phyloP scores from a whole-genome alignment of 2,329 filamentous ascomycete species.

The Phaeosphaeriaceae sp. region DNA sequence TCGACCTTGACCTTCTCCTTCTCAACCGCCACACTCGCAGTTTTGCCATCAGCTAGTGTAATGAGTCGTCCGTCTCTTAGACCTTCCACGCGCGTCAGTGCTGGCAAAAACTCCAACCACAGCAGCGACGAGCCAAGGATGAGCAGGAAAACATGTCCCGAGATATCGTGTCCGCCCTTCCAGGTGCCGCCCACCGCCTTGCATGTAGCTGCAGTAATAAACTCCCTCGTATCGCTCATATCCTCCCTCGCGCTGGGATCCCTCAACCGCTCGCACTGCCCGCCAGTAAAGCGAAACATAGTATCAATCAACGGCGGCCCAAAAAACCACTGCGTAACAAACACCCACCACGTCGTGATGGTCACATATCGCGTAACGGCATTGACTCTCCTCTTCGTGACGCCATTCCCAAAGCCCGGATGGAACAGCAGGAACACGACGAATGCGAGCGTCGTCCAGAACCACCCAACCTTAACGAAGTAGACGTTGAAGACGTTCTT shows the following conservation, averaged over 20 bases:
- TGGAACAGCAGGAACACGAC: slow-evolving; percentile 73
- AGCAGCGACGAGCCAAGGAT: slow-evolving; percentile 84
- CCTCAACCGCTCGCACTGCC: slow-evolving; percentile 72
- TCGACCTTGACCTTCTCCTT: slow-evolving; percentile 50
- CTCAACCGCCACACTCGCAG: slow-evolving; percentile 55
- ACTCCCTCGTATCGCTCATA: slow-evolving; percentile 53
- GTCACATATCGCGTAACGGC: slow-evolving; percentile 72
- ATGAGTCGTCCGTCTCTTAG: slow-evolving; percentile 69
- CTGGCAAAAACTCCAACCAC: slow-evolving; percentile 77
- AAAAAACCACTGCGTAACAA: slow-evolving; percentile 97
- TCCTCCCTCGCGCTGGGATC: slow-evolving; percentile 57
- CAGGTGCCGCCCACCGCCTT: slow-evolving; percentile 82
- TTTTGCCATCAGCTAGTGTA: slow-evolving; percentile 70
- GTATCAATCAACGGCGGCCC: slow-evolving; percentile 90
- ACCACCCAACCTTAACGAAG: slow-evolving; percentile 96
- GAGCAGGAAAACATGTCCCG: slow-evolving; percentile 91
- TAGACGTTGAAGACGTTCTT: slow-evolving; percentile 89
- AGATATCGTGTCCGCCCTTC: slow-evolving; percentile 95
- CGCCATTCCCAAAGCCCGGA: slow-evolving; percentile 59
- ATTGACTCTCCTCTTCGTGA: slow-evolving; percentile 56
- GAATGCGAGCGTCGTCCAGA: slow-evolving; percentile 84
- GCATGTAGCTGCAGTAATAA: slow-evolving; percentile 79
- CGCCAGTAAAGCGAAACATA: slow-evolving; percentile 86
- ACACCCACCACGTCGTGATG: slow-evolving; percentile 80
- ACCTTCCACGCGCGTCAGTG: slow-evolving; percentile 58